Conservation (phyloP, 2,329 filamentous ascomycete genomes). For the Aschersonia sp. region DNA sequence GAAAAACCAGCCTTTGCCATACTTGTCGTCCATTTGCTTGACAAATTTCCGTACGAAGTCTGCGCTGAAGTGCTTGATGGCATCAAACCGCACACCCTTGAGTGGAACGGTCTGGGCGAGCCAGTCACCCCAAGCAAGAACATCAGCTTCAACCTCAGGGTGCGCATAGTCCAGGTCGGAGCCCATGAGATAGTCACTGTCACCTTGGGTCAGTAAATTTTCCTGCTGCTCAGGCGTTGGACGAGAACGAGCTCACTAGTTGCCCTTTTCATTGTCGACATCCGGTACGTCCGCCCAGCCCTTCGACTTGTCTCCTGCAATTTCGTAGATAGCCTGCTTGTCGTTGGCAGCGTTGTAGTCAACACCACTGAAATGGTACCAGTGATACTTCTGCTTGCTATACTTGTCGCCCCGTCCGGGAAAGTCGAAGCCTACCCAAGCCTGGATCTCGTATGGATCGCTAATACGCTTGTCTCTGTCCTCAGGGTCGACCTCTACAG, state of each 20-base stretch:
- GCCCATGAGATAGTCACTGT: conserved; percentile 56
- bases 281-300: conserved; percentile 51
- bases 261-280: conserved; percentile 44
- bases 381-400: conserved; percentile 50
- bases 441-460: conserved; percentile 49
- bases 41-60: conserved; percentile 55
- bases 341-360: conserved; percentile 48
- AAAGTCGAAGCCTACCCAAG: conserved; percentile 59
- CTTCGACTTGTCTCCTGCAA: conserved; percentile 43
- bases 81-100: conserved; percentile 55
- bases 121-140: conserved; percentile 56
- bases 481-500: conserved; percentile 47
- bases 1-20: conserved; percentile 21
- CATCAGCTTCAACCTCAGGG: conserved; percentile 47
- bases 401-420: conserved; percentile 47
- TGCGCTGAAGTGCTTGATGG: conserved; percentile 57
- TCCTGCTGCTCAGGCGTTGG: not conserved
- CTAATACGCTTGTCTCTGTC: conserved; percentile 43
- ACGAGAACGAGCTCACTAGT: conserved; percentile 26
- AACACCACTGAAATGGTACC: conserved; percentile 56
- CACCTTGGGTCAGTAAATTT: not conserved
- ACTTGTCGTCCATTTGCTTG: conserved; percentile 32
- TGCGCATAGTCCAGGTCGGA: conserved; percentile 54
- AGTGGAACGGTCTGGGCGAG: conserved; percentile 45
- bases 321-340: conserved; percentile 54